phyloP scores from a whole-genome alignment of 2,329 filamentous ascomycete species.

The Acephala macrosclerotiorum region DNA sequence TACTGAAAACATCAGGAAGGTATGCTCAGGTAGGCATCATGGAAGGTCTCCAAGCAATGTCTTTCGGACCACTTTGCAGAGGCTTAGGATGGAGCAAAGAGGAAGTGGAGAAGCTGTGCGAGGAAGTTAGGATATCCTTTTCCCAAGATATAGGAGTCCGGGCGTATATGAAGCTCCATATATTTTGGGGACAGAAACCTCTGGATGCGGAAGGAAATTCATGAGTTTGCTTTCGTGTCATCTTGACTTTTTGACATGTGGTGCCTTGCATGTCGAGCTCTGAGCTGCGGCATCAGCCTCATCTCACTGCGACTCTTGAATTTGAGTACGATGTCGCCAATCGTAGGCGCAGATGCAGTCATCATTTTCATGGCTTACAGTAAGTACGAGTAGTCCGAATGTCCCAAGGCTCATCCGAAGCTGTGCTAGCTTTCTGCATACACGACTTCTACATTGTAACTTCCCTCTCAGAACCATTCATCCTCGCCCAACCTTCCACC shows the following conservation, averaged over 20 bases:
- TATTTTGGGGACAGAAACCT: slow-evolving; percentile 1
- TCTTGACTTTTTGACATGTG: not conserved
- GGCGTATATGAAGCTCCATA: slow-evolving; percentile 3
- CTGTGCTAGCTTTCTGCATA: not conserved
- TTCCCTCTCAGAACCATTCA: not conserved
- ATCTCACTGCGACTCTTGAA: not conserved
- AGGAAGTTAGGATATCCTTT: not conserved
- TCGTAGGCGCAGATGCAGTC: not conserved
- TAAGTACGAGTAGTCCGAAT: not conserved
- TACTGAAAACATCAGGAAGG: slow-evolving; percentile 1
- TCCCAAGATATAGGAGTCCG: not conserved
- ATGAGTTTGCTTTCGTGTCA: not conserved
- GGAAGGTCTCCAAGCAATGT: slow-evolving; percentile 2
- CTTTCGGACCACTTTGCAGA: slow-evolving; percentile 4
- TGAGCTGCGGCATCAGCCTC: not conserved
- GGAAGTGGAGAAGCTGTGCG: slow-evolving; percentile 2
- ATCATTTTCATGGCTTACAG: not conserved
- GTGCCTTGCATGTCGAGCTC: not conserved
- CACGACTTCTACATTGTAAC: not conserved
- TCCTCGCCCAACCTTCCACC: not conserved
- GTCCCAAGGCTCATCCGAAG: not conserved
- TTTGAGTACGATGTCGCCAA: not conserved
- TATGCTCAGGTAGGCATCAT: not conserved
- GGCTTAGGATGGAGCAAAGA: slow-evolving; percentile 12
- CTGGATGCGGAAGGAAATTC: not conserved